A percentile compares a stretch with the other conserved stretches of the same genome.
These are phyloP conservation scores for Diaporthe capsici DNA, from an alignment of 2,329 filamentous ascomycete species.

Conservation along the genomic window DNA sequence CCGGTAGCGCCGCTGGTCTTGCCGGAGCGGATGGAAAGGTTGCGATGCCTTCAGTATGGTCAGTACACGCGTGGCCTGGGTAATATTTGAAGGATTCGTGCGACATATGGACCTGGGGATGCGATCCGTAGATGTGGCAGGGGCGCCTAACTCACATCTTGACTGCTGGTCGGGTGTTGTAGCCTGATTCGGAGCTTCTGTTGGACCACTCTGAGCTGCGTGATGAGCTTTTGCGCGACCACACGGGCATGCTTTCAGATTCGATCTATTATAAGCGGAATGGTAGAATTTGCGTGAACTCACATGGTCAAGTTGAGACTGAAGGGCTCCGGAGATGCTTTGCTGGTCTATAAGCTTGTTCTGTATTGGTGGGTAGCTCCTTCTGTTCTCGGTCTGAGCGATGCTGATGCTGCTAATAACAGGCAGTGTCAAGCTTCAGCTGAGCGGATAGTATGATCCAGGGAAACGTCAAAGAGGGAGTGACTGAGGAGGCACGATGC, in stretches of 20 bases:
- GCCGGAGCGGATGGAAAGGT: slow-evolving; percentile 80
- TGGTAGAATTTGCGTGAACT: slow-evolving; percentile 35
- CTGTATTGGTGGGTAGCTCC: slow-evolving; percentile 4
- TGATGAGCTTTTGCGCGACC: slow-evolving; percentile 41
- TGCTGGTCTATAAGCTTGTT: slow-evolving; percentile 37
- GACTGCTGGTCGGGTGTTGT: slow-evolving; percentile 9
- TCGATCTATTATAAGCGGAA: neutral
- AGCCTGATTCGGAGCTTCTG: slow-evolving; percentile 31
- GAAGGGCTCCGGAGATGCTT: neutral
- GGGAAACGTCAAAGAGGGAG: neutral
- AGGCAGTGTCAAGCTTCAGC: neutral
- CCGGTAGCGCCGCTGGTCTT: slow-evolving; percentile 53
- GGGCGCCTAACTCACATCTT: slow-evolving; percentile 38
- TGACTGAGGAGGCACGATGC: slow-evolving; percentile 12
- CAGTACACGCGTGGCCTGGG: neutral
- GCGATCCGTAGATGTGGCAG: neutral
- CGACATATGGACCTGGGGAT: slow-evolving; percentile 34
- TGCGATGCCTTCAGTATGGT: slow-evolving; percentile 73
- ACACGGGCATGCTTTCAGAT: slow-evolving; percentile 32
- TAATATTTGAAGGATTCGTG: neutral
- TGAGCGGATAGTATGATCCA: neutral
- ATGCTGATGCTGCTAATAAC: neutral
- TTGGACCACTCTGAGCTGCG: slow-evolving; percentile 41
- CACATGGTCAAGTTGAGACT: slow-evolving; percentile 43
- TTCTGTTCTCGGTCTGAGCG: neutral